Evolutionary conservation across 192 early-diverging fungal species (phyloP).

Genomic region (Allomyces macrogynus): DNA sequence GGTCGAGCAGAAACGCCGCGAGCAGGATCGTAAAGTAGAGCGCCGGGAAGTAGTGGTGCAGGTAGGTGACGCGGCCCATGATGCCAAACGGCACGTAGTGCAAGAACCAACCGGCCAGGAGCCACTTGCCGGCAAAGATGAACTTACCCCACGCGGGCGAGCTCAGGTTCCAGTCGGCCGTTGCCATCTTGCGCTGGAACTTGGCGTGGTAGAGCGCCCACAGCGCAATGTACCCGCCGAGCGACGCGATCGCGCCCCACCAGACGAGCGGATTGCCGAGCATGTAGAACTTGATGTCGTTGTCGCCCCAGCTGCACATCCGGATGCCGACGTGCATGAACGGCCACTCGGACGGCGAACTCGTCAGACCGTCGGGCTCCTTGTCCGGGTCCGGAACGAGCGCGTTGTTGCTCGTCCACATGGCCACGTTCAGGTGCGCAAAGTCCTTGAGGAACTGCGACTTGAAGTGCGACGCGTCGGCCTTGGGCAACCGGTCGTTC

Average conservation of each 20-base stretch:
- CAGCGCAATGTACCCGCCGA: conserved; percentile 24
- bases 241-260: conserved; percentile 45
- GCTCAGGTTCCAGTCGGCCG: conserved; percentile 8
- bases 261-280: conserved; percentile 86
- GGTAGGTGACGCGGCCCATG: conserved; percentile 89
- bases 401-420: conserved; percentile 95
- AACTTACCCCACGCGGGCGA: conserved; percentile 46
- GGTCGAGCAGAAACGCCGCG: conserved; percentile 55
- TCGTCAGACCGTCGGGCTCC: conserved; percentile 55
- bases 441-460: conserved; percentile 67
- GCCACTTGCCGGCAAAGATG: conserved; percentile 42
- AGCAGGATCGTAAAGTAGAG: conserved; percentile 81
- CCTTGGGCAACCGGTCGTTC: conserved; percentile 28
- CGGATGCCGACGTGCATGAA: conserved; percentile 63
- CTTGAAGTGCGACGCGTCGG: conserved; percentile 22
- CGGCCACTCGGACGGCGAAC: conserved; percentile 75
- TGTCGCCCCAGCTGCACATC: conserved; percentile 84
- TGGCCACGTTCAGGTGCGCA: conserved; percentile 73
- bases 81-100: conserved; percentile 89
- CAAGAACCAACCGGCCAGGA: conserved; percentile 72
- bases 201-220: conserved; percentile 29
- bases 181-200: conserved; percentile 8
- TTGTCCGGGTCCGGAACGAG: conserved; percentile 81
- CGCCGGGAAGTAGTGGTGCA: conserved; percentile 95
- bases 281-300: conserved; percentile 68